Evolutionary conservation across 495 filamentous ascomycete species (phyloP), one percentile per base, ranked within the genome.

Genomic region (Aspergillus sparsus): DNA sequence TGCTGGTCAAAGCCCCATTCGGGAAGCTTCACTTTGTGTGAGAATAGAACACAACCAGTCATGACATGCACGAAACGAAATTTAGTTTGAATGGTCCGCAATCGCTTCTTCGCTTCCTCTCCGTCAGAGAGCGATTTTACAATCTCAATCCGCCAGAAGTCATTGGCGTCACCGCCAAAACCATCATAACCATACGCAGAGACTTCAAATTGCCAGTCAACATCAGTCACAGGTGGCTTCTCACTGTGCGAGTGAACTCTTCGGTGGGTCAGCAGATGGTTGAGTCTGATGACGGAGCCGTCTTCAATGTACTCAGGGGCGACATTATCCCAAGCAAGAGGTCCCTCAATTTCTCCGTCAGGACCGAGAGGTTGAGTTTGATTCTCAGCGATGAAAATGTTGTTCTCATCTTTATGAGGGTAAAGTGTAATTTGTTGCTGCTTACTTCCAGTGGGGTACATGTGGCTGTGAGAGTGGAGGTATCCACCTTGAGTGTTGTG

Each of bases 361-460:
- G 82, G 76, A 59, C 87, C 89, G 15, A 93, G 78, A 8, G 94
- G 93, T 69, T 97, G 91, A 8, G 95, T 98, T 77, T 93, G 87
- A 72, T 98, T 98, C 77, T 98, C 94, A 51, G 97, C 65, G 32
- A 97, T 68, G 84, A 90, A 98, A 35, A 93, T 62, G 71, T 98
- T 98, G 81, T 98, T 98, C 66, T 97, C 93, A 67, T 98, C 94
- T 82, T 98, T 98, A 79, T 98, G 94, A 9, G 94, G 94, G 66
- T 98, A 98, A 7, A 98, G 85, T 2, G 94, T 98, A 65, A 98
- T 91, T 70, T 98, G 94, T 73, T 98, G 94, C 71, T 98, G 94
- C 79, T 97, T 96, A 80, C 91, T 96, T 62, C 94, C 94, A 6
- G 87, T 89, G 11, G 94, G 94, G 71, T 97, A 98, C 94, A 98